A percentile compares a stretch with the other conserved stretches of the same genome.
These are phyloP conservation scores for Tagetes patula DNA, from an alignment of 129 eudicot species.

Conservation along the genomic window DNA sequence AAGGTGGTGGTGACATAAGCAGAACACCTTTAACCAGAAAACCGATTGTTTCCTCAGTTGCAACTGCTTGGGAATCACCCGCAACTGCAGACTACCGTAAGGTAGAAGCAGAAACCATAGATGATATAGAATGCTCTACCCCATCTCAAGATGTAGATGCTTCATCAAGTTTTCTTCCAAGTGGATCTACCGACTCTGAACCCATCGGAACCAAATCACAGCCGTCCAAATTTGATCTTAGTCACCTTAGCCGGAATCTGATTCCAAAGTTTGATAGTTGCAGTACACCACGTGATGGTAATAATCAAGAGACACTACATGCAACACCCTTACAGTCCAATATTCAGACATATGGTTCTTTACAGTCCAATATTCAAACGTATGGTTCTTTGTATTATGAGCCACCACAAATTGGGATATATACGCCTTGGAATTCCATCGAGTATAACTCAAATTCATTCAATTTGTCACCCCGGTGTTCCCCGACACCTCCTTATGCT, in stretches of 20 bases:
- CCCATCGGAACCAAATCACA: slow-evolving; percentile 29
- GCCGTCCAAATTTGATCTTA: slow-evolving; percentile 35
- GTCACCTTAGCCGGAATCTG: slow-evolving; percentile 36
- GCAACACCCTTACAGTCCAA: slow-evolving; percentile 41
- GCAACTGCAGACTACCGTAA: slow-evolving; percentile 47
- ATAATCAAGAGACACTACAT: slow-evolving; percentile 31
- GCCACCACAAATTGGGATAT: slow-evolving; percentile 56
- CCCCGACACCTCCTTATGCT: slow-evolving; percentile 68
- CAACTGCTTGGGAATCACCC: slow-evolving; percentile 46
- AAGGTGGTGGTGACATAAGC: slow-evolving; percentile 34
- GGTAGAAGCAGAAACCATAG: slow-evolving; percentile 43
- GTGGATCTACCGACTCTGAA: slow-evolving; percentile 55
- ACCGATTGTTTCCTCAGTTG: slow-evolving; percentile 32
- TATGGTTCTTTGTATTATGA: slow-evolving; percentile 68
- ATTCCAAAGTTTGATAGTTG: slow-evolving; percentile 39
- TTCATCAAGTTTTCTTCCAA: slow-evolving; percentile 37
- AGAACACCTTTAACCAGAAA: slow-evolving; percentile 40
- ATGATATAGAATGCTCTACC: slow-evolving; percentile 45
- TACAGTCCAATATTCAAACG: slow-evolving; percentile 41
- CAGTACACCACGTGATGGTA: slow-evolving; percentile 28
- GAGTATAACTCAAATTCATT: slow-evolving; percentile 40
- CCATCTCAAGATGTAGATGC: slow-evolving; percentile 46
- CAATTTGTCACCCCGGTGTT: slow-evolving; percentile 36
- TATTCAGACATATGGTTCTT: slow-evolving; percentile 51
- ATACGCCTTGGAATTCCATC: slow-evolving; percentile 35